phyloP scores from a whole-genome alignment of 106 monocot genomes.

The Allium fistulosum region DNA sequence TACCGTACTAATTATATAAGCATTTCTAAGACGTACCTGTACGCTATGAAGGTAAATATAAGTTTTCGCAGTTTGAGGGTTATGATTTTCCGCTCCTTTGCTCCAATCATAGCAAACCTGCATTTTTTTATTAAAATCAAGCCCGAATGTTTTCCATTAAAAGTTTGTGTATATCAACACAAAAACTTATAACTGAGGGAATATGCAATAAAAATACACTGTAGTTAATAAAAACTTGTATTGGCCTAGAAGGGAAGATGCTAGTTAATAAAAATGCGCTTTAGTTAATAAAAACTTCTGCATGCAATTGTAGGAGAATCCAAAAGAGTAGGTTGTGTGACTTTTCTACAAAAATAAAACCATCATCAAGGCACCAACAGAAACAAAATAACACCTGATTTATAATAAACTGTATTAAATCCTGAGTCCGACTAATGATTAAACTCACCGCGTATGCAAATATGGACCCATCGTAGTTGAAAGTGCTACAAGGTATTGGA shows the following conservation, averaged over 20 bases:
- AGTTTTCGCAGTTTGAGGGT: constrained; percentile 85
- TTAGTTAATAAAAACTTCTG: background rate
- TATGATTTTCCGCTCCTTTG: constrained; percentile 95
- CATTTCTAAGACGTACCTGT: background rate
- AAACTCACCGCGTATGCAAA: constrained; percentile 87
- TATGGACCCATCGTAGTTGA: constrained; percentile 90
- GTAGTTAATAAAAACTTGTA: background rate
- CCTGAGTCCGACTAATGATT: too few relatives aligned
- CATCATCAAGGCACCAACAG: too few relatives aligned
- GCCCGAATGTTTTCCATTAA: background rate
- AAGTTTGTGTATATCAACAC: background rate
- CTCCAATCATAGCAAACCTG: constrained; percentile 81
- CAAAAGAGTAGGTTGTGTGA: too few relatives aligned
- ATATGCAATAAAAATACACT: background rate
- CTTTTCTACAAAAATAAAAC: too few relatives aligned
- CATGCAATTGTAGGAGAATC: background rate
- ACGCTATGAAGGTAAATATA: constrained; percentile 50
- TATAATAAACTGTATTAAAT: too few relatives aligned
- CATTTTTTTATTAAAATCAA: background rate
- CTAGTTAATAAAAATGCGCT: background rate
- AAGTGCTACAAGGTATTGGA: constrained; percentile 88
- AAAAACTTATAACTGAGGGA: background rate
- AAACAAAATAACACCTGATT: too few relatives aligned
- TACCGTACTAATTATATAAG: too few relatives aligned
- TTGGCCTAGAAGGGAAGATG: background rate